These are phyloP conservation scores for Candida namnaoensis DNA, from an alignment of 805 yeast genomes.

Conservation along the genomic window DNA sequence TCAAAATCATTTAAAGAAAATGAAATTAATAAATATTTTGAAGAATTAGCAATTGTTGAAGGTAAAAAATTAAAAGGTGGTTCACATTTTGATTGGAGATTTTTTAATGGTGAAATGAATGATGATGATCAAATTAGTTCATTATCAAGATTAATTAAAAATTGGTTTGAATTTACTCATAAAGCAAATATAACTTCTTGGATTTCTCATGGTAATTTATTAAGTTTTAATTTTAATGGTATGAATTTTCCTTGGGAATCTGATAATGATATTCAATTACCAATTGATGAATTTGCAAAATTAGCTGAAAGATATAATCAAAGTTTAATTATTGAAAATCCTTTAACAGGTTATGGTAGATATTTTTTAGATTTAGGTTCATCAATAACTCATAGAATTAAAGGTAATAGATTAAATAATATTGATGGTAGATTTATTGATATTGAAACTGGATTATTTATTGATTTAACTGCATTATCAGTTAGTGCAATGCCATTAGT, in stretches of 20 bases:
- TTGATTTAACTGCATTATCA: conserved; percentile 55
- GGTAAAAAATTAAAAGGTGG: conserved; percentile 5
- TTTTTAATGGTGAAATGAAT: conserved; percentile 39
- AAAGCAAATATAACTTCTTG: conserved; percentile 36
- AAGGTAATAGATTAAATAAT: conserved; percentile 52
- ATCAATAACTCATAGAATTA: conserved; percentile 43
- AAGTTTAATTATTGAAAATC: conserved; percentile 33
- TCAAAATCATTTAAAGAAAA: not conserved
- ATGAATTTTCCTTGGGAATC: conserved; percentile 50
- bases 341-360: conserved; percentile 35
- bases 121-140: conserved; percentile 31
- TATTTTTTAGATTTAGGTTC: conserved; percentile 34
- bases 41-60: not conserved
- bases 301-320: conserved; percentile 37
- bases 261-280: conserved; percentile 50
- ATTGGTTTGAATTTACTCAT: conserved; percentile 38
- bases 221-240: conserved; percentile 55
- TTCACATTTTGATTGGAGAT: conserved; percentile 47
- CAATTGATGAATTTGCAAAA: conserved; percentile 30
- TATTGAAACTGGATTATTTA: conserved; percentile 58
- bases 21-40: not conserved
- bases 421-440: conserved; percentile 72
- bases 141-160: conserved; percentile 34
- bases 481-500: not conserved
- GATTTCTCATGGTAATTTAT: conserved; percentile 51